Conservation (phyloP, 2,329 filamentous ascomycete species). For the Drechslerella dactyloides region DNA sequence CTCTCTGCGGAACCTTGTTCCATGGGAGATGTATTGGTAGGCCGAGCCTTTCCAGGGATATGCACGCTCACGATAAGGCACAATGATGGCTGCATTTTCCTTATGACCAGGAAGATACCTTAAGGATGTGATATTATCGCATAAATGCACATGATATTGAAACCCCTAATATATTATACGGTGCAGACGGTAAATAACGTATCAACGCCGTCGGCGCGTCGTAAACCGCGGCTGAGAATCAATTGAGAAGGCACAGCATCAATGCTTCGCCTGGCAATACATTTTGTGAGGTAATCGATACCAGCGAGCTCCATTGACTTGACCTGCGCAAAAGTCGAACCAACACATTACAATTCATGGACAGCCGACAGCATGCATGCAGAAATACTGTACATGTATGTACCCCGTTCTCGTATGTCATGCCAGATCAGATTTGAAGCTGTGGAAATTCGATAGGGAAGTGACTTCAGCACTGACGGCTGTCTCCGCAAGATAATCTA, state of each 20-base stretch:
- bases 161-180: background rate
- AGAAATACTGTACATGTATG: background rate
- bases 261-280: too few relatives aligned
- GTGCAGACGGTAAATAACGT: background rate
- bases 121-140: background rate
- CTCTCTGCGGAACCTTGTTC: background rate
- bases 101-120: background rate
- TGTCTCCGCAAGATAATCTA: background rate
- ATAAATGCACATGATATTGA: background rate
- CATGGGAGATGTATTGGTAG: background rate
- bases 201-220: too few relatives aligned
- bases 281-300: too few relatives aligned
- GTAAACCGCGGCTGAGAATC: background rate
- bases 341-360: too few relatives aligned
- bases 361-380: too few relatives aligned
- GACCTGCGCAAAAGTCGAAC: too few relatives aligned
- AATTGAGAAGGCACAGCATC: too few relatives aligned
- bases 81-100: background rate
- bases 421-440: background rate
- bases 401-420: too few relatives aligned
- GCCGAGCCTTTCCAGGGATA: background rate
- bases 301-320: too few relatives aligned
- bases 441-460: conserved; percentile 2
- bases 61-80: background rate
- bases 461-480: background rate